These are phyloP conservation scores for Cordia subcordata DNA, from an alignment of 257 asterid genomes.

Conservation along the genomic window DNA sequence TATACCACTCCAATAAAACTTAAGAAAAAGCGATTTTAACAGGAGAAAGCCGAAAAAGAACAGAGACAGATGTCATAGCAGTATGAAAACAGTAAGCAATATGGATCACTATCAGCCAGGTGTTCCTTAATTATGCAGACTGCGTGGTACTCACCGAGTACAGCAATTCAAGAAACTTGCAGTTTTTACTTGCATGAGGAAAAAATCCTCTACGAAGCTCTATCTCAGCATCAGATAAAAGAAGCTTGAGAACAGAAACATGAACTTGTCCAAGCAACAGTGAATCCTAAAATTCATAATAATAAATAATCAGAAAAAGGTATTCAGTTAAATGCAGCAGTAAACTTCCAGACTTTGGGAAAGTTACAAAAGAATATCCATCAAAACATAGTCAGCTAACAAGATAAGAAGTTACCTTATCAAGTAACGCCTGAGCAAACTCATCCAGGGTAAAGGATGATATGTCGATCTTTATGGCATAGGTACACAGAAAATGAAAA, in stretches of 20 bases:
- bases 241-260: constrained; percentile 69
- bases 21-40: background rate
- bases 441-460: constrained; percentile 77
- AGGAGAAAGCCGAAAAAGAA: background rate
- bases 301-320: constrained; percentile 4
- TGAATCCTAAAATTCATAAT: constrained; percentile 49
- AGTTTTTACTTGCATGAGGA: constrained; percentile 64
- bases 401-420: constrained; percentile 52
- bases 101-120: background rate
- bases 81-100: background rate
- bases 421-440: constrained; percentile 76
- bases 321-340: background rate
- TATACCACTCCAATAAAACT: background rate
- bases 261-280: constrained; percentile 89
- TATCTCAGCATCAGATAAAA: constrained; percentile 57
- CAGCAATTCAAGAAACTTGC: constrained; percentile 75
- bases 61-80: background rate
- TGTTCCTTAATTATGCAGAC: background rate
- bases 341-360: constrained; percentile 9
- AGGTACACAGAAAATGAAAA: constrained; percentile 77
- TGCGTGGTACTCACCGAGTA: constrained; percentile 50
- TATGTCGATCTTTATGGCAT: constrained; percentile 51
- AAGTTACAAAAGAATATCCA: constrained; percentile 7
- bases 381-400: constrained; percentile 7
- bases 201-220: constrained; percentile 53